A percentile compares a stretch with the other conserved stretches of the same genome.
Evolutionary conservation across 225 moss, liverwort and hornwort genomes (phyloP).

Genomic region (Asterella californica): DNA sequence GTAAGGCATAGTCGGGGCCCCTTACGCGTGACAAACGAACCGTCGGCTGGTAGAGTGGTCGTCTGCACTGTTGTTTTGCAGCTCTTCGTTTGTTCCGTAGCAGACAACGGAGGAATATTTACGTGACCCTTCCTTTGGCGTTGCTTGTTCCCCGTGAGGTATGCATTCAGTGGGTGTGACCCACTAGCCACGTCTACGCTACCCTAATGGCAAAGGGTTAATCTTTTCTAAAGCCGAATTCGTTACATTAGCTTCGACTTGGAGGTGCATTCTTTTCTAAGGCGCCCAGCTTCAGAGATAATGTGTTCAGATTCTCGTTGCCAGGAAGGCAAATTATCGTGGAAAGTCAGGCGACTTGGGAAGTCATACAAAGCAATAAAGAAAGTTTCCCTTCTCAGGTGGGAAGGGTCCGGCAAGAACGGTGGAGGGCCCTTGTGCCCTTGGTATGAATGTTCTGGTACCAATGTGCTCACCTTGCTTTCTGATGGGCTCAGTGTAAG

Average conservation of each 20-base stretch:
- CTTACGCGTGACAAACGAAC: conserved; percentile 4
- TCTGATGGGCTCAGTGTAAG: too few relatives aligned
- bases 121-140: conserved; percentile 2
- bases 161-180: not conserved
- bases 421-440: not conserved
- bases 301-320: conserved; percentile 4
- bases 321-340: not conserved
- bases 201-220: not conserved
- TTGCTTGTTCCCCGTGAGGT: conserved; percentile 8
- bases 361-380: conserved; percentile 8
- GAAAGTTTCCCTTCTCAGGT: conserved; percentile 2
- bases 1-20: conserved; percentile 8
- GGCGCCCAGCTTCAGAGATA: not conserved
- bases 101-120: not conserved
- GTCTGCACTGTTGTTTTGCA: not conserved
- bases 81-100: not conserved
- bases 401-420: not conserved
- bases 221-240: not conserved
- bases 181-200: not conserved
- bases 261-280: not conserved
- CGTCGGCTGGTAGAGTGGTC: conserved; percentile 6
- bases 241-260: not conserved
- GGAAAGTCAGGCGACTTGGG: conserved; percentile 3
- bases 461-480: not conserved
- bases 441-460: conserved; percentile 4